Base-by-base conservation (phyloP, 2,329 filamentous ascomycete genomes). In the Chrysosphaeria jannelii region DNA sequence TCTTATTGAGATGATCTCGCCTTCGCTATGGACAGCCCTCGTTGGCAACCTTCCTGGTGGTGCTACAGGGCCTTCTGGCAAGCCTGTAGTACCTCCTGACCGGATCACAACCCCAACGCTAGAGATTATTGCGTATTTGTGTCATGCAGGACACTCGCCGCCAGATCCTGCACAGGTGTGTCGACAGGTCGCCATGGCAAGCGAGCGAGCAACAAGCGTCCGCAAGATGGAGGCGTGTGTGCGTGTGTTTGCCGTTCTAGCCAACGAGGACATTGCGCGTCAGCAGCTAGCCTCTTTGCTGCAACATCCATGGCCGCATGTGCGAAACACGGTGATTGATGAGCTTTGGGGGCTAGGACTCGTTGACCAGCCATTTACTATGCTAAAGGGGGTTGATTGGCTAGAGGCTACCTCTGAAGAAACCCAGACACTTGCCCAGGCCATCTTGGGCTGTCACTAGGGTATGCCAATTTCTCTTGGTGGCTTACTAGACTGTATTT, bases 151-250 rank as follows among this genome's bases (percentile, higher is more conserved):
- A 8, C 39, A 53, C 23, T 48, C 55, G 32, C 14, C 12, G 7
- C 47, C 21, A 3, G 10, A 13, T 3, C 2, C 16, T 10, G 5
- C 5, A 12, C 6, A 42, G 5, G 44, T 90, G 3, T 75, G 78
- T 28, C 48, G 64, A 5, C 50, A 63, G 17, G 59, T 69, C 4
- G 75, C 88, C 36, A 76, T 68, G 41, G 57, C 71, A 1, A 71
- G 79, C 31, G 79, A 71, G 47, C 81, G 79, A 44, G 71, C 69
- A 1, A 63, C 68, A 11, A 85, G 75, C 39, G 59, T 90, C 20
- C 59, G 66, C 23, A 81, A 85, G 40, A 52, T 93, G 2, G 60
- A 75, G 38, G 70, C 75, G 1, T 75, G 72, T 12, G 48, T 88
- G 29, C 69, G 67, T 35, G 57, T 85, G 8, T 93, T 91, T 42